Percentiles rank a stretch among this genome's conserved stretches.
Conservation (phyloP, 1,139 yeast species). For the Starmera stellimalicola region DNA sequence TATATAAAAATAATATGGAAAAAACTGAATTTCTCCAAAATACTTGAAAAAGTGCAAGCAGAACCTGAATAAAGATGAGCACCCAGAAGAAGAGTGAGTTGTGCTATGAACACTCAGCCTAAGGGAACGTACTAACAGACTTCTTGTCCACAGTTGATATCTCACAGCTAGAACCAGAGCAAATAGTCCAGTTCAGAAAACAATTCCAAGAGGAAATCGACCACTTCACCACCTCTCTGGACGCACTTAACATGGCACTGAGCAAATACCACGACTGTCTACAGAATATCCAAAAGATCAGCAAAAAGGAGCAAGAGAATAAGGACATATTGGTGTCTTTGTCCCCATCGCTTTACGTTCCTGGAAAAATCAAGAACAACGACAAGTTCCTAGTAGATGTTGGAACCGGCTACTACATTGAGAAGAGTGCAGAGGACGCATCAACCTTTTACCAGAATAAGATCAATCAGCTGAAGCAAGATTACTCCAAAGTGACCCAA, state of each 20-base stretch:
- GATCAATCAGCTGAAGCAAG: constrained; percentile 62
- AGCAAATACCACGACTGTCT: constrained; percentile 77
- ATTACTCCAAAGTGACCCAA: constrained; percentile 63
- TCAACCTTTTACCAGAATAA: constrained; percentile 65
- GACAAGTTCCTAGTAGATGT: constrained; percentile 81
- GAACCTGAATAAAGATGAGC: constrained; percentile 6
- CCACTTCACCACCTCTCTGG: constrained; percentile 76
- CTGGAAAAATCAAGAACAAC: constrained; percentile 61
- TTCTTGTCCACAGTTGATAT: constrained; percentile 44
- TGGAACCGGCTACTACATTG: constrained; percentile 94
- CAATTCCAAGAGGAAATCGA: constrained; percentile 80
- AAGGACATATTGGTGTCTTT: constrained; percentile 71
- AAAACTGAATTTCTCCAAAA: too few relatives aligned
- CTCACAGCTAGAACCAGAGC: constrained; percentile 68
- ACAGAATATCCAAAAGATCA: constrained; percentile 53
- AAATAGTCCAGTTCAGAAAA: constrained; percentile 73
- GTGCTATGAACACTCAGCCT: too few relatives aligned
- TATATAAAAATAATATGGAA: too few relatives aligned
- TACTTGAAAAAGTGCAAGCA: too few relatives aligned
- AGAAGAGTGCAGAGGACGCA: constrained; percentile 64
- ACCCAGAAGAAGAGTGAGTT: constrained; percentile 10
- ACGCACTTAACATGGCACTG: constrained; percentile 79
- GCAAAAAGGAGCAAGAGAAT: constrained; percentile 32
- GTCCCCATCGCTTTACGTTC: constrained; percentile 81
- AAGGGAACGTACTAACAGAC: neutral